Conservation (phyloP, 345 rosid genomes). For the Eucalyptus erythrocorys region DNA sequence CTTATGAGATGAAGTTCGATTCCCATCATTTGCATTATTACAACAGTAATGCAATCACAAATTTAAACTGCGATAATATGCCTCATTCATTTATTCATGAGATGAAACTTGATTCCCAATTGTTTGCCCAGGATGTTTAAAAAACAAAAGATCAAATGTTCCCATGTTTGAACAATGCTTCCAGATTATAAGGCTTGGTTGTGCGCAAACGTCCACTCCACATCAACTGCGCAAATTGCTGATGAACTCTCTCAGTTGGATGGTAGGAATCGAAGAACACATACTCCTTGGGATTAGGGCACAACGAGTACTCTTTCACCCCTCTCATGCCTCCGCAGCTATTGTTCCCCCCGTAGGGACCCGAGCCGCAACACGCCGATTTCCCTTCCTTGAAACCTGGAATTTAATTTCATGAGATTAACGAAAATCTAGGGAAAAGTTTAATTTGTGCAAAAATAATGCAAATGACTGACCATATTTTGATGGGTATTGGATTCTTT, state of each 20-base stretch:
- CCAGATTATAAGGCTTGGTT: neutral
- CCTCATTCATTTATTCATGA: neutral
- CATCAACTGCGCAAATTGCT: neutral
- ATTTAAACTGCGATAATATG: neutral
- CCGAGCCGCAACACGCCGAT: conserved; percentile 8
- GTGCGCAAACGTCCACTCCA: neutral
- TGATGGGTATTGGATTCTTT: neutral
- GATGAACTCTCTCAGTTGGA: neutral
- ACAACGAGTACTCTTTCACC: neutral
- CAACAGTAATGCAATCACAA: neutral
- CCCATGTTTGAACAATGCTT: neutral
- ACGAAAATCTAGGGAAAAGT: no score
- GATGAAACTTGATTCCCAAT: neutral
- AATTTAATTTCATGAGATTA: neutral
- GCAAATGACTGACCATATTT: conserved; percentile 5
- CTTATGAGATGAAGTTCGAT: neutral
- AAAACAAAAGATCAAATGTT: neutral
- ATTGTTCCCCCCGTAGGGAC: neutral
- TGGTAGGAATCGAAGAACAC: neutral
- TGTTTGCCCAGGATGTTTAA: neutral
- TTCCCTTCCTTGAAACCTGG: conserved; percentile 3
- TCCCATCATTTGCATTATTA: neutral
- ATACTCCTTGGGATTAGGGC: neutral
- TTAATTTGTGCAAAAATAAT: neutral
- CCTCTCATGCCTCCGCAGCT: neutral